Conservation (phyloP, 805 yeast genomes). For the Starmerella apicola region DNA sequence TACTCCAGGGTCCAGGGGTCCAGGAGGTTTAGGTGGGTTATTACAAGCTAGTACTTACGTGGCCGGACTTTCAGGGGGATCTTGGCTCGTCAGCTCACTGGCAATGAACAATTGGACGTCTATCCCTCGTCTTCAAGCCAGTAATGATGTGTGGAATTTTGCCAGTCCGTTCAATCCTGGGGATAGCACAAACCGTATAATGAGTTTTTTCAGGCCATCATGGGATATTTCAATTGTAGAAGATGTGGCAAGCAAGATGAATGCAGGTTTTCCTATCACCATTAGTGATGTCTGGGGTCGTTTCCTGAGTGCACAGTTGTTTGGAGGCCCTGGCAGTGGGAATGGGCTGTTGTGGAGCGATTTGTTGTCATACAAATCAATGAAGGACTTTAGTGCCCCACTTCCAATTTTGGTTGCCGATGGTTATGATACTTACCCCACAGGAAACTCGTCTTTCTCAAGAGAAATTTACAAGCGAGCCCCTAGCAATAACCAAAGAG, state of each 20-base stretch:
- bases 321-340: constrained; percentile 49
- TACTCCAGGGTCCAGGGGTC: constrained; percentile 36
- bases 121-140: constrained; percentile 44
- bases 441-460: too few species aligned
- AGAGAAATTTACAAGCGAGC: constrained; percentile 27
- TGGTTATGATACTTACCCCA: constrained; percentile 21
- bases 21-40: constrained; percentile 55
- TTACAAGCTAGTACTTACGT: constrained; percentile 59
- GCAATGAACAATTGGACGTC: constrained; percentile 62
- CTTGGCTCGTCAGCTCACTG: constrained; percentile 65
- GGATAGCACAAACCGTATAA: constrained; percentile 45
- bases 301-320: constrained; percentile 58
- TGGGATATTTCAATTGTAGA: constrained; percentile 30
- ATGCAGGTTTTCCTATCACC: constrained; percentile 58
- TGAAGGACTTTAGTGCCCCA: constrained; percentile 49
- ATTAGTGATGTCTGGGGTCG: constrained; percentile 78
- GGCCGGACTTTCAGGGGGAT: constrained; percentile 73
- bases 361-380: constrained; percentile 48
- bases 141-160: constrained; percentile 53
- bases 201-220: constrained; percentile 38
- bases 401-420: constrained; percentile 50
- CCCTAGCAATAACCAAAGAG: constrained; percentile 27
- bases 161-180: constrained; percentile 47
- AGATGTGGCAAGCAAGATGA: constrained; percentile 41
- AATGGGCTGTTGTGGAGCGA: constrained; percentile 49